Evolutionary conservation across 2,329 filamentous ascomycete species (phyloP).

Genomic region (Sodiomyces alkalinus): DNA sequence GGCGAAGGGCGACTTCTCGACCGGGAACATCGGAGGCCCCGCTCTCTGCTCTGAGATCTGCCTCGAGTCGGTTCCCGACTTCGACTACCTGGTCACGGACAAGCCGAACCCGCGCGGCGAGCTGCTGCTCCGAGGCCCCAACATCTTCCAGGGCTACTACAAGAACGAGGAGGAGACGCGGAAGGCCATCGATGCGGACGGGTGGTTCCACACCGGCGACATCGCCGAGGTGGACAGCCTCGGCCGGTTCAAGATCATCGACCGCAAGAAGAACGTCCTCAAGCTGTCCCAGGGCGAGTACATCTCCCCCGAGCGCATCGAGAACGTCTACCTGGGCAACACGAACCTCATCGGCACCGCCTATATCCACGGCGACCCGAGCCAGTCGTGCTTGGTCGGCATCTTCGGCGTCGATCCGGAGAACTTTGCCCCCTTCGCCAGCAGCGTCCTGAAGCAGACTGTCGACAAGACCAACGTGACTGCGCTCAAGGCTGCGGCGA

Average conservation of each 20-base stretch:
- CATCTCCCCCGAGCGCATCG: constrained; percentile 90
- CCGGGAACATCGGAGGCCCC: constrained; percentile 70
- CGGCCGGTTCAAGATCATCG: constrained; percentile 84
- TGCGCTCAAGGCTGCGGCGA: constrained; percentile 50
- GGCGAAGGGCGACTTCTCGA: constrained; percentile 50
- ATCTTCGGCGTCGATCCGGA: constrained; percentile 82
- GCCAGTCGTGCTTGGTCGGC: constrained; percentile 67
- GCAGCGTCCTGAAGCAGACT: constrained; percentile 55
- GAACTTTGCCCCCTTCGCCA: constrained; percentile 66
- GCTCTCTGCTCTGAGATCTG: constrained; percentile 57
- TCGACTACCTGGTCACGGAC: constrained; percentile 82
- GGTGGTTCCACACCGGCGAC: constrained; percentile 96
- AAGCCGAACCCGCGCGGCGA: constrained; percentile 84
- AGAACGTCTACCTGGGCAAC: constrained; percentile 83
- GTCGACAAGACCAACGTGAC: constrained; percentile 49
- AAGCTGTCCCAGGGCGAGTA: constrained; percentile 98
- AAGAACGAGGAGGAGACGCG: constrained; percentile 78
- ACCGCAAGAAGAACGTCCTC: constrained; percentile 97
- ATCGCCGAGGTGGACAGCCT: constrained; percentile 72
- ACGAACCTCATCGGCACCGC: constrained; percentile 63
- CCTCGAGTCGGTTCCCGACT: constrained; percentile 76
- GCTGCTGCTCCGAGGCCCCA: constrained; percentile 67
- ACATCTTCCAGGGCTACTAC: constrained; percentile 75
- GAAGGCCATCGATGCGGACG: constrained; percentile 70
- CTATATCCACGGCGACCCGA: constrained; percentile 81